phyloP scores from a whole-genome alignment of 2,329 filamentous ascomycete genomes.

The Neopestalotiopsis clavispora region DNA sequence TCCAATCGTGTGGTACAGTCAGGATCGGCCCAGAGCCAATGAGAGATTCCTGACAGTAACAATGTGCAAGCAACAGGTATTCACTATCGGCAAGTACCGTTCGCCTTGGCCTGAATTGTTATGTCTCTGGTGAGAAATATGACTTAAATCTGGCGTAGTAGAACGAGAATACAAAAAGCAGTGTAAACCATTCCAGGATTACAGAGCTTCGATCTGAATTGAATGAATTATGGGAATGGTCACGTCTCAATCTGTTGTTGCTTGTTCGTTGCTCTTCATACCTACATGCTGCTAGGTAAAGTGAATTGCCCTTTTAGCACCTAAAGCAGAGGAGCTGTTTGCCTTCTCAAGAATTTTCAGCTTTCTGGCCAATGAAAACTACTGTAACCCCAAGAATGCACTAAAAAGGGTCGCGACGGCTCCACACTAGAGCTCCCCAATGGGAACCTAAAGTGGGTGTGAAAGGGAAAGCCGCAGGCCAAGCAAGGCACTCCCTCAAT shows the following conservation, averaged over 20 bases:
- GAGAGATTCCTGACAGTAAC: not conserved
- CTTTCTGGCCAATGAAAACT: conserved; percentile 4
- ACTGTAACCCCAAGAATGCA: conserved; percentile 18
- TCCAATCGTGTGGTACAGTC: not conserved
- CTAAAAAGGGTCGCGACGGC: not conserved
- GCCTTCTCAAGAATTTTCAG: conserved; percentile 4
- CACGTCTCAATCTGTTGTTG: not conserved
- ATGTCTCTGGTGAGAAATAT: too few relatives aligned
- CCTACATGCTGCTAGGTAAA: not conserved
- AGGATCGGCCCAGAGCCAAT: not conserved
- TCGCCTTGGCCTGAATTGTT: not conserved
- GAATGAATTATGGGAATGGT: not conserved
- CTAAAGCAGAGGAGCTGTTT: conserved; percentile 1
- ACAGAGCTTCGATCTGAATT: too few relatives aligned
- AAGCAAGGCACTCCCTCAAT: not conserved
- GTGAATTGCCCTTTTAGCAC: not conserved
- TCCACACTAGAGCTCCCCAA: not conserved
- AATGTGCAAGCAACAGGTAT: not conserved
- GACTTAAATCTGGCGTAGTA: too few relatives aligned
- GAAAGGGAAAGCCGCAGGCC: too few relatives aligned
- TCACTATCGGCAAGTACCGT: not conserved
- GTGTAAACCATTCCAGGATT: too few relatives aligned
- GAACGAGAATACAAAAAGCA: too few relatives aligned
- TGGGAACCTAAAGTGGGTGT: not conserved
- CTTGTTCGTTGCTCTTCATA: not conserved